Evolutionary conservation across 495 filamentous ascomycete species (phyloP).

Genomic region (Penicillium paradoxum): DNA sequence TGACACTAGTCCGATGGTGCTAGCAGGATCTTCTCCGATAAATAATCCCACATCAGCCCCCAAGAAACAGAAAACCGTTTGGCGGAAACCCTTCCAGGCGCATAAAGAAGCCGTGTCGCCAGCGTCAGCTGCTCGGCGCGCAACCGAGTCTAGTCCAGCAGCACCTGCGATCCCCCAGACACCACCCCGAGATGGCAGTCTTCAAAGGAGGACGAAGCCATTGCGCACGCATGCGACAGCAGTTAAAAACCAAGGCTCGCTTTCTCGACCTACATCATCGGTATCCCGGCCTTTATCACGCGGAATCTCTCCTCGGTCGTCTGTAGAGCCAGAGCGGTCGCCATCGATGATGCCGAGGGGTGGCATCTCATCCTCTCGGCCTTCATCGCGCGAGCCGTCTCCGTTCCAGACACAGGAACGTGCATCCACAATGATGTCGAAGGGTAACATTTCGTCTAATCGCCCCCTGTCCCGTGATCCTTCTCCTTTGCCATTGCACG

Average conservation of each 20-base stretch:
- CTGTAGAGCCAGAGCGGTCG: conserved; percentile 22
- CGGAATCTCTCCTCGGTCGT: conserved; percentile 25
- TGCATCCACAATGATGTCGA: not conserved
- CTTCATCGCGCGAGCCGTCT: conserved; percentile 34
- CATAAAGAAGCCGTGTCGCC: conserved; percentile 49
- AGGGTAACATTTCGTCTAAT: not conserved
- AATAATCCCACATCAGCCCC: conserved; percentile 45
- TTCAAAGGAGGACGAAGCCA: conserved; percentile 32
- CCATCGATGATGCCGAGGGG: conserved; percentile 29
- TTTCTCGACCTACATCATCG: conserved; percentile 31
- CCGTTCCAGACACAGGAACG: conserved; percentile 16
- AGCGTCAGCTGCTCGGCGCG: conserved; percentile 30
- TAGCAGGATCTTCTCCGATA: conserved; percentile 34
- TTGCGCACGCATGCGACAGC: conserved; percentile 38
- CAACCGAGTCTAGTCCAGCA: conserved; percentile 27
- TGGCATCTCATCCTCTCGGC: conserved; percentile 24
- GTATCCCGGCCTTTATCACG: conserved; percentile 29
- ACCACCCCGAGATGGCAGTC: conserved; percentile 39
- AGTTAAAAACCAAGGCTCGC: conserved; percentile 32
- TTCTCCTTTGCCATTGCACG: conserved; percentile 30
- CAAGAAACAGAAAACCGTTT: conserved; percentile 47
- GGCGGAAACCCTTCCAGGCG: conserved; percentile 51
- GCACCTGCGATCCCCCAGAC: conserved; percentile 44
- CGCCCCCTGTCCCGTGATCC: conserved; percentile 24
- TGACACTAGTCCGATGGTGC: conserved; percentile 64